These are phyloP conservation scores for Malassezia arunalokei DNA, from an alignment of 1,284 basidiomycete species.

Conservation along the genomic window DNA sequence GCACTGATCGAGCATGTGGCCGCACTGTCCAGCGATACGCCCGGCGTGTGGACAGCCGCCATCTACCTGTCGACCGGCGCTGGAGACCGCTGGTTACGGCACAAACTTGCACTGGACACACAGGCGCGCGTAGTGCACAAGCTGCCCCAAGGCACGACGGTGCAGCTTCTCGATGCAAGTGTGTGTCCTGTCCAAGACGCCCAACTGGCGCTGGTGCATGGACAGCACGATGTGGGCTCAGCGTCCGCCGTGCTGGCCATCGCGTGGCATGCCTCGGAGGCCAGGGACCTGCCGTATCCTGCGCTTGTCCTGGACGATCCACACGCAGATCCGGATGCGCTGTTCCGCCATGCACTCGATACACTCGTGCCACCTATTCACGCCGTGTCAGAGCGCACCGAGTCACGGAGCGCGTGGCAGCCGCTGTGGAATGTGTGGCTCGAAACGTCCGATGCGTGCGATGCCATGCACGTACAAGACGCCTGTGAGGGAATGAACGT, in stretches of 20 bases:
- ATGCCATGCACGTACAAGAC: background rate
- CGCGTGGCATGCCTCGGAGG: too few relatives aligned
- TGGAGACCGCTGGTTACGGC: background rate
- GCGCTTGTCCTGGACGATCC: constrained; percentile 6
- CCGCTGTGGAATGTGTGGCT: constrained; percentile 3
- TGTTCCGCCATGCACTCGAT: background rate
- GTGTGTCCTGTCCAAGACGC: background rate
- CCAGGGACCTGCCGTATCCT: too few relatives aligned
- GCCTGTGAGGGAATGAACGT: constrained; percentile 2
- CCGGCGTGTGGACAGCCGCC: background rate
- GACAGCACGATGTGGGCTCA: background rate
- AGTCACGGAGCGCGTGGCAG: background rate
- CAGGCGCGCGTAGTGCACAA: background rate
- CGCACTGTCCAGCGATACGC: background rate
- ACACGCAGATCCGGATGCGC: constrained; percentile 1
- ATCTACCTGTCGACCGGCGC: background rate
- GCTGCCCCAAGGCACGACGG: background rate
- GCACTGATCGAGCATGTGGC: background rate
- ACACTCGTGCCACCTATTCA: background rate
- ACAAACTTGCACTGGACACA: background rate
- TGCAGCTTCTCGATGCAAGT: background rate
- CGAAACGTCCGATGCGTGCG: background rate
- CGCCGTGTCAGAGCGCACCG: background rate
- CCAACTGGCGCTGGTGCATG: constrained; percentile 1
- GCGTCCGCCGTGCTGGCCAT: background rate